Conservation (phyloP, 2,329 filamentous ascomycete genomes). For the Aspergillus hortae region DNA sequence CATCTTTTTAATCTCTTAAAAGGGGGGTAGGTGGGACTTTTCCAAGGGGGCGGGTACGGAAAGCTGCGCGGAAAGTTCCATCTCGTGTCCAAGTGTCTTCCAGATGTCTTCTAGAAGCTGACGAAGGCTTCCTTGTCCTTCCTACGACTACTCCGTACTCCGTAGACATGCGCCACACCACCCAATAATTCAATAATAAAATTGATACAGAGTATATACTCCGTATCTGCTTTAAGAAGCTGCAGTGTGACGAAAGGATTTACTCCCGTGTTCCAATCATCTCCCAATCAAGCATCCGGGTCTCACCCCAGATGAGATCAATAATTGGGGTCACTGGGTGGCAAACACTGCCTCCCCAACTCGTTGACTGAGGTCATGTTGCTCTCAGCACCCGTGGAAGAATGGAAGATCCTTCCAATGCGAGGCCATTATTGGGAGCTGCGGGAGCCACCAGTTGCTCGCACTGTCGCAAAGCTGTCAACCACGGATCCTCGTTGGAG, state of each 20-base stretch:
- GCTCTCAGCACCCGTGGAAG: not conserved
- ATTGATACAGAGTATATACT: no score
- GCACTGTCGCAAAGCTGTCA: not conserved
- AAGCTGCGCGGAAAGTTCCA: slow-evolving; percentile 23
- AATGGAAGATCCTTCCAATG: not conserved
- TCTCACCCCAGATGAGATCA: no score
- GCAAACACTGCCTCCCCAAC: not conserved
- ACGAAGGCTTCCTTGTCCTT: not conserved
- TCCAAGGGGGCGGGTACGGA: slow-evolving; percentile 6
- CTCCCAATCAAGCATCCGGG: no score
- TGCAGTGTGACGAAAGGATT: no score
- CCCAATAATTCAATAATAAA: not conserved
- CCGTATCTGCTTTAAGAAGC: no score
- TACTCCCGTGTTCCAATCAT: no score
- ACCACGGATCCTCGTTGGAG: not conserved
- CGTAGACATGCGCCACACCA: not conserved
- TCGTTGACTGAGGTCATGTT: not conserved
- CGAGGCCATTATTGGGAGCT: not conserved
- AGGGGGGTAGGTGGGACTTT: not conserved
- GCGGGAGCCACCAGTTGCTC: no score
- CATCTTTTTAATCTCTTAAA: not conserved
- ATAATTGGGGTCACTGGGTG: not conserved
- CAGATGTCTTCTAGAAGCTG: slow-evolving; percentile 35
- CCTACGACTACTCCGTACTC: not conserved
- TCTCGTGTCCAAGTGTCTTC: slow-evolving; percentile 20